Percentiles rank a stretch among this genome's conserved stretches.
Evolutionary conservation across 148 eudicot genomes (phyloP).

Genomic region (Beta vulgaris): DNA sequence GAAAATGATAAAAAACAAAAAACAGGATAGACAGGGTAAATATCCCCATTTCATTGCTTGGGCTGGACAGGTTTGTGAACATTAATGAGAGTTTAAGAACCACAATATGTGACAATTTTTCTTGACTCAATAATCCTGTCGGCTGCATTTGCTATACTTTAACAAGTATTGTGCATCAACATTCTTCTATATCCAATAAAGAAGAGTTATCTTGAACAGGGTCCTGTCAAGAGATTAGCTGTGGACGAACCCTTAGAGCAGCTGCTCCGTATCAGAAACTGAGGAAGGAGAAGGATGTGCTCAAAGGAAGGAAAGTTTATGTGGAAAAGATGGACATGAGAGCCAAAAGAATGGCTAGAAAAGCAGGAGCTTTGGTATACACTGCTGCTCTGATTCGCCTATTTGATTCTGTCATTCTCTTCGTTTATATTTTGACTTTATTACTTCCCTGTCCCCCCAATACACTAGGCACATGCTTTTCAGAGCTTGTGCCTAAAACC

Average conservation of each 20-base stretch:
- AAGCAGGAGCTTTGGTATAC: slow-evolving; percentile 97
- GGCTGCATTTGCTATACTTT: neutral
- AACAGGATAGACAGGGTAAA: too few relatives aligned
- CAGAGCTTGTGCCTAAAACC: neutral
- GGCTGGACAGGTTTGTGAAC: neutral
- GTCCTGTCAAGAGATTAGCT: slow-evolving; percentile 96
- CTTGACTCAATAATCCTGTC: neutral
- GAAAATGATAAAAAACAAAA: neutral
- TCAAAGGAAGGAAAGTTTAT: slow-evolving; percentile 70
- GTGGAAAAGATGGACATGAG: slow-evolving; percentile 98
- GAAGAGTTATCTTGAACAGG: slow-evolving; percentile 42
- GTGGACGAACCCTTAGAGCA: slow-evolving; percentile 98
- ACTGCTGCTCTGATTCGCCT: slow-evolving; percentile 1
- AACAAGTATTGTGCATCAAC: neutral
- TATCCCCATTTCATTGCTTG: neutral
- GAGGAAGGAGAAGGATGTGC: slow-evolving; percentile 73
- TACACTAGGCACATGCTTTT: neutral
- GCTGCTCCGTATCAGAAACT: slow-evolving; percentile 98
- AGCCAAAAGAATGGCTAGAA: slow-evolving; percentile 98
- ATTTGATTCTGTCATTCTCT: neutral
- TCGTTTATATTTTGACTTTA: neutral
- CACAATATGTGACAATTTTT: neutral
- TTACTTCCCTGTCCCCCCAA: neutral
- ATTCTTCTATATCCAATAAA: slow-evolving; percentile 6
- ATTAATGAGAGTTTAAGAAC: neutral